Conservation (phyloP, 1,284 basidiomycete species). For the Trichosporon sp. region DNA sequence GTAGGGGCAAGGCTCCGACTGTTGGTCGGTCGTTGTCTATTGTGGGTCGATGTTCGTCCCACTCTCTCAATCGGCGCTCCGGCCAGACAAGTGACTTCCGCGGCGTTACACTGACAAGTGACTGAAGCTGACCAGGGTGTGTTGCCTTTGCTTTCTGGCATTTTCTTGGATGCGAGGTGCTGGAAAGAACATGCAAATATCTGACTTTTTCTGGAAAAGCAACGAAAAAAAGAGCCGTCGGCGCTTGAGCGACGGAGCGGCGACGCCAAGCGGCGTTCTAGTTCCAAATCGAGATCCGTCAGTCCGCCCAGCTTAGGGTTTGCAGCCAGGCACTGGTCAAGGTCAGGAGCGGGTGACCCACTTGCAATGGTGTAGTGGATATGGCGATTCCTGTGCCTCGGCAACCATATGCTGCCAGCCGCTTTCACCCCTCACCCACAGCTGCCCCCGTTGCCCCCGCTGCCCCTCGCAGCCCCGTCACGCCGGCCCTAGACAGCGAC, state of each 20-base stretch:
- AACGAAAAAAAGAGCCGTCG: too few species aligned
- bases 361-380: neutral
- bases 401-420: neutral
- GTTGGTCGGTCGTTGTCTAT: neutral
- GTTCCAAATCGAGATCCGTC: neutral
- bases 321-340: neutral
- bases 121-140: neutral
- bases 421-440: too few species aligned
- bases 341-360: neutral
- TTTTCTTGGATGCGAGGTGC: neutral
- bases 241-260: too few species aligned
- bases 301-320: neutral
- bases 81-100: too few species aligned
- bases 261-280: neutral
- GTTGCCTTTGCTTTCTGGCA: neutral
- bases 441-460: neutral
- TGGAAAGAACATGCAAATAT: neutral
- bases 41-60: neutral
- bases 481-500: neutral
- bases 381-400: neutral
- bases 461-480: neutral
- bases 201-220: neutral
- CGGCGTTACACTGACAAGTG: neutral
- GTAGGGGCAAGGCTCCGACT: neutral
- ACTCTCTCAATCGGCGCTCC: neutral